Conservation (phyloP, 2,329 filamentous ascomycete species). For the Fusarium pilosicola region DNA sequence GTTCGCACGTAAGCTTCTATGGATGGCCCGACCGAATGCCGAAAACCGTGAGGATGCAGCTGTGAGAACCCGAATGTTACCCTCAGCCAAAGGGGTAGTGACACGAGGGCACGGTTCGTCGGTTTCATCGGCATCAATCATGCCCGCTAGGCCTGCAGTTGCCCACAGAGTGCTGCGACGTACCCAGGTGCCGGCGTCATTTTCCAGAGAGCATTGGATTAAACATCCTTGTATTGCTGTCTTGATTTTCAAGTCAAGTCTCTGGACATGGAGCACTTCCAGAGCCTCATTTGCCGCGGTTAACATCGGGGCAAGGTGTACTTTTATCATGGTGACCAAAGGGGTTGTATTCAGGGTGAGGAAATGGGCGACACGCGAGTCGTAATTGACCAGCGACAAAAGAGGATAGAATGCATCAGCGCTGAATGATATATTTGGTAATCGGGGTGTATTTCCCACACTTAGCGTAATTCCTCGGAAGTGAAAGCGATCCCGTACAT, state of each 20-base stretch:
- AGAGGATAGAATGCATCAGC: not conserved
- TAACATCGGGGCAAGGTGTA: not conserved
- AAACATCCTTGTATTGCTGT: not conserved
- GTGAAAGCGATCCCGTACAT: not conserved
- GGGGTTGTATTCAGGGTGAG: not conserved
- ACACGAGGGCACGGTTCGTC: not conserved
- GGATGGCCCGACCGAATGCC: not conserved
- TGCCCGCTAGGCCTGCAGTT: not conserved
- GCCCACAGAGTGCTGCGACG: not conserved
- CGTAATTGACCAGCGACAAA: not conserved
- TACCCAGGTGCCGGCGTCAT: not conserved
- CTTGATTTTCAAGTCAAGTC: not conserved
- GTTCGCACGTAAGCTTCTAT: not conserved
- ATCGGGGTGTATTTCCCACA: not conserved
- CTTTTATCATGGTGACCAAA: not conserved
- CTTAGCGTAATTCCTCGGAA: not conserved
- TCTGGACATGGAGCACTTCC: not conserved
- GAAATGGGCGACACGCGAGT: not conserved
- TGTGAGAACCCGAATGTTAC: not conserved
- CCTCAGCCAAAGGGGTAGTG: not conserved
- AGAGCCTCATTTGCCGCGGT: not conserved
- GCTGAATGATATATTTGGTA: accelerated
- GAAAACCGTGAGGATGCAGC: not conserved
- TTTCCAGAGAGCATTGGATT: not conserved
- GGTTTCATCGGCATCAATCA: not conserved